These are phyloP conservation scores for Taphrina flavorubra DNA, from an alignment of 1,139 yeast genomes.

Conservation along the genomic window DNA sequence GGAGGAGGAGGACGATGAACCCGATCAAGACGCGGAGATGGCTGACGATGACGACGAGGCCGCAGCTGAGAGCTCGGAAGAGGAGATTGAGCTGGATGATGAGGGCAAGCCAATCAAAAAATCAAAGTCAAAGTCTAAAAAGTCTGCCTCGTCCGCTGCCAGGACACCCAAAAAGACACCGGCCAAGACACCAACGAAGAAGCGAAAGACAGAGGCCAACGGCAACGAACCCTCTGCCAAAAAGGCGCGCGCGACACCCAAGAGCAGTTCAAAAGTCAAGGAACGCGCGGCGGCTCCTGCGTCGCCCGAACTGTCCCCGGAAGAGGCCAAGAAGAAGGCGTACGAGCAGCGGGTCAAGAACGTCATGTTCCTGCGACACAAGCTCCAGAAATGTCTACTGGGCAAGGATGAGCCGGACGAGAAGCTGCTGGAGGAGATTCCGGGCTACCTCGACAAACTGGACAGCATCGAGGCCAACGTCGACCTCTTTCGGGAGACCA, in stretches of 20 bases:
- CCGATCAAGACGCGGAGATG: background rate
- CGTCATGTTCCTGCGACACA: constrained; percentile 41
- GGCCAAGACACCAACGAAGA: constrained; percentile 24
- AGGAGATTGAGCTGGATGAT: constrained; percentile 34
- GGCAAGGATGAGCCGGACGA: constrained; percentile 40
- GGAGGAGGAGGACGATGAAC: constrained; percentile 16
- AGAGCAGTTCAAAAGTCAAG: constrained; percentile 24
- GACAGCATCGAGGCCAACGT: constrained; percentile 23
- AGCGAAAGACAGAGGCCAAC: constrained; percentile 27
- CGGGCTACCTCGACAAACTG: constrained; percentile 33
- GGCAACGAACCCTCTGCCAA: constrained; percentile 19
- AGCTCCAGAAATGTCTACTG: constrained; percentile 40
- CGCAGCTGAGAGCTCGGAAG: constrained; percentile 25
- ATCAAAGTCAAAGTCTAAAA: constrained; percentile 39
- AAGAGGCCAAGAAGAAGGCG: constrained; percentile 20
- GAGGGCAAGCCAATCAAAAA: constrained; percentile 31
- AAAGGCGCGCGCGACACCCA: constrained; percentile 23
- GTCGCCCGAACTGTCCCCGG: constrained; percentile 34
- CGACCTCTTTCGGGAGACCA: constrained; percentile 39
- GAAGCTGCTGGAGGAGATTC: constrained; percentile 26
- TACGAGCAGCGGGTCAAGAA: constrained; percentile 33
- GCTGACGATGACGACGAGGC: constrained; percentile 24
- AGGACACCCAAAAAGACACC: constrained; percentile 36
- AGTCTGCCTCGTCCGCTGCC: constrained; percentile 24
- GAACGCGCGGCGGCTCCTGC: constrained; percentile 16